Evolutionary conservation across 208 protist genomes (phyloP).

Genomic region (Acanthamoeba castellanii): DNA sequence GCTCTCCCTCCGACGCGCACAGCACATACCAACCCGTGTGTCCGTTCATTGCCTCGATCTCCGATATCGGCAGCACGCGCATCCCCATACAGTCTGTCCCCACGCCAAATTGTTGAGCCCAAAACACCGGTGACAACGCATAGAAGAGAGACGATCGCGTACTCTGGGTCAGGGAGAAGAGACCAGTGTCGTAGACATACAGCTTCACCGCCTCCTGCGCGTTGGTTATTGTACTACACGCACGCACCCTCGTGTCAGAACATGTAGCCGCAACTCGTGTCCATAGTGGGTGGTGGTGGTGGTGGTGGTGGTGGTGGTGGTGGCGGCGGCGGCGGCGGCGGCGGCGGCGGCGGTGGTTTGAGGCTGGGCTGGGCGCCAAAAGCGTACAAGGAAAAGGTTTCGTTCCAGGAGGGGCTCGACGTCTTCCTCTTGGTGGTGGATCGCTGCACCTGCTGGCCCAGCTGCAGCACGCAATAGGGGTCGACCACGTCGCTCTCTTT

Average conservation of each 20-base stretch:
- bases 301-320: no score
- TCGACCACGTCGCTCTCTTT: not conserved
- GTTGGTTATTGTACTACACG: conserved; percentile 3
- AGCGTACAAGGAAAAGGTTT: conserved; percentile 59
- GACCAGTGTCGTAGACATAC: conserved; percentile 15
- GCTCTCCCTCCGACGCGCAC: conserved; percentile 62
- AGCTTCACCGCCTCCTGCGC: conserved; percentile 40
- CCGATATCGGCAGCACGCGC: conserved; percentile 34
- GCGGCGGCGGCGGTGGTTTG: not conserved
- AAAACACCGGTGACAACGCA: no score
- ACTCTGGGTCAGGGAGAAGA: conserved; percentile 27
- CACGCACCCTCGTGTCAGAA: not conserved
- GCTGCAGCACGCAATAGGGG: conserved; percentile 42
- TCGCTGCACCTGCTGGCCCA: conserved; percentile 41
- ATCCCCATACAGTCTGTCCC: not conserved
- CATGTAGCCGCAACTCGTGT: not conserved
- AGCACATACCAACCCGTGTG: conserved; percentile 50
- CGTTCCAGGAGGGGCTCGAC: conserved; percentile 27
- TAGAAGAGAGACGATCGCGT: not conserved
- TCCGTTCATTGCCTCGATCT: conserved; percentile 52
- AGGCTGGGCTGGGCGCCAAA: not conserved
- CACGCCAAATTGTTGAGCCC: not conserved
- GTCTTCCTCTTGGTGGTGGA: conserved; percentile 46
- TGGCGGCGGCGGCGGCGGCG: no score
- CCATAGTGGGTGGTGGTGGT: not conserved